Conservation (phyloP, 192 early-diverging fungal species). For the Backusella liffmaniae region DNA sequence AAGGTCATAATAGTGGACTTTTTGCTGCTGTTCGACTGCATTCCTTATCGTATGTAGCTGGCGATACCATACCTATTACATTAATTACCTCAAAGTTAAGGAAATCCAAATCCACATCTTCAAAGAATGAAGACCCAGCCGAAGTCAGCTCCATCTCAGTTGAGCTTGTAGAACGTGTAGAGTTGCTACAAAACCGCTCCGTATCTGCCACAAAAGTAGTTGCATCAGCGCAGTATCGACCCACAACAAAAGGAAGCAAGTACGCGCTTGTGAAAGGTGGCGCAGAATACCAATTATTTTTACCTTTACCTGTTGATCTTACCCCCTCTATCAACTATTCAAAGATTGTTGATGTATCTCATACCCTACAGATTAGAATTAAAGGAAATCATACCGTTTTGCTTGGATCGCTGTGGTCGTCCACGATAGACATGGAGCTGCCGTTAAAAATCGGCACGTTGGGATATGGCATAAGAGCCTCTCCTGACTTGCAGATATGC, state of each 20-base stretch:
- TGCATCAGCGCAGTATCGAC: neutral
- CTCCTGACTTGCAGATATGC: slow-evolving; percentile 18
- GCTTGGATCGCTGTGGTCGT: neutral
- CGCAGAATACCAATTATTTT: slow-evolving; percentile 9
- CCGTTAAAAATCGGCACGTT: slow-evolving; percentile 24
- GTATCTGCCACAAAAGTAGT: slow-evolving; percentile 5
- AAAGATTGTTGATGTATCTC: slow-evolving; percentile 9
- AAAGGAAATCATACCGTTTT: neutral
- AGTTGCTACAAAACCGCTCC: neutral
- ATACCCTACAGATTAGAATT: slow-evolving; percentile 7
- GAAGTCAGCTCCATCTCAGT: slow-evolving; percentile 6
- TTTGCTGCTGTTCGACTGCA: neutral
- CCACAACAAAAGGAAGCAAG: slow-evolving; percentile 2
- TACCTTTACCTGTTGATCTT: slow-evolving; percentile 12
- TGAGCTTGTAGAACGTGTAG: slow-evolving; percentile 2
- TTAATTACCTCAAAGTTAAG: neutral
- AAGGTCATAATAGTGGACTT: neutral
- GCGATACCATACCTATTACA: slow-evolving; percentile 11
- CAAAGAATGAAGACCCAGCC: slow-evolving; percentile 10
- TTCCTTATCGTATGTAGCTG: slow-evolving; percentile 21
- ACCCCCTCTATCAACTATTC: slow-evolving; percentile 20
- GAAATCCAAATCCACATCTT: neutral
- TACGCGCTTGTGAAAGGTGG: slow-evolving; percentile 9
- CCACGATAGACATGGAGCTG: slow-evolving; percentile 10
- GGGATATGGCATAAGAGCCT: slow-evolving; percentile 27